Evolutionary conservation across 441 rosid genomes (phyloP), one percentile per base, ranked within the genome.

Genomic region (Iberis amara): DNA sequence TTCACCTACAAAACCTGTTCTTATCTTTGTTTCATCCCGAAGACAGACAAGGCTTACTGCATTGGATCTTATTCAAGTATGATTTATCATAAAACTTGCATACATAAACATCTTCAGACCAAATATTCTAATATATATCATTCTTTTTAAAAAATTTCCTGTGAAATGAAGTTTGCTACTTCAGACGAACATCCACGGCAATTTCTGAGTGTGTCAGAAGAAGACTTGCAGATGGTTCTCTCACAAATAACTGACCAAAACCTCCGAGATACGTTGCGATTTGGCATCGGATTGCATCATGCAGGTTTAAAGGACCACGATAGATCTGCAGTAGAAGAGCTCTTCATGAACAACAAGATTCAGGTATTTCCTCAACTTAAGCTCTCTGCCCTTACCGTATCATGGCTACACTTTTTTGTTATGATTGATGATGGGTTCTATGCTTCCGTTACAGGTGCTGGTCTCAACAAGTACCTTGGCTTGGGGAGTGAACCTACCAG

Each of bases 41-140:
- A 92, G 99, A 40, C 97, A 89, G 76, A 94, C 99, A 54, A 86
- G 99, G 77, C 97, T 94, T 49, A 94, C 99, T 9, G 94, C 99
- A 8, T 75, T 94, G 63, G 99, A 94, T 76, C 92, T 94, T 69
- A 89, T 94, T 73, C 99, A 94, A 86, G 99, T 79, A 65, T 72
- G 69, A 39, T 57, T 59, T 47, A 37, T 52, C 35, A 63, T 66
- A 55, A 15, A 43, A 27, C 27, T 61, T 60, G 27, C 36, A 21
- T 39, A 45, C 39, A 7, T 11, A 15, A 46, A 58, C 38, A 41
- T 62, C 60, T 47, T 47, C 24, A 39, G 54, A 47, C 41, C 41
- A 23, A 56, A 7, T 24, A 24, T 10, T 61, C 51, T 62, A 32
- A 52, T 32, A 18, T 12, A 4, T 7, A 31, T 49, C 11, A 52